Evolutionary conservation across 1,284 basidiomycete species (phyloP), one percentile per base, ranked within the genome.

Genomic region (Anthracocystis setariae): DNA sequence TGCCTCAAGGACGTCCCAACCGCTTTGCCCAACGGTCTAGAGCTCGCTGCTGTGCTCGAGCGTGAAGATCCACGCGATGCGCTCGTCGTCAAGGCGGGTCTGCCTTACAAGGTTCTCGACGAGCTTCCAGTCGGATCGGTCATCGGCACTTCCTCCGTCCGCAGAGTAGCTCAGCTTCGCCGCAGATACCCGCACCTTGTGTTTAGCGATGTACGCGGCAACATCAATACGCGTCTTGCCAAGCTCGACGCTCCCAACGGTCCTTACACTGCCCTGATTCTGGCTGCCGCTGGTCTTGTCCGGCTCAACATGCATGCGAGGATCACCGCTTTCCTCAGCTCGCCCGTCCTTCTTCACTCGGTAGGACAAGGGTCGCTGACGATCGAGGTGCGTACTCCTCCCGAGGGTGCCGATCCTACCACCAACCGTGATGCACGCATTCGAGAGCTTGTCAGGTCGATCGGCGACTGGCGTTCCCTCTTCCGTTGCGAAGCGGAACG

Each of bases 1-100:
- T 90, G 88, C 55, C 86, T 93, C 76, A 99, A 99, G 84, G 96
- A 98, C 83, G 89, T 98, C 20, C 95, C 95, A 10, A 98, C 95
- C 3, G 86, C 86, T 3, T 84, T 98, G 25, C 93, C 93, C 0
- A 87, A 88, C 0, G 92, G 92, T 1, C 94, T 92, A 82, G 88
- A 90, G 80, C 87, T 98, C 46, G 93, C 89, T 8, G 93, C 91
- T 5, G 90, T 98, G 63, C 82, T 93, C 65, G 88, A 94, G 83
- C 85, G 96, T 51, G 95, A 94, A 83, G 90, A 96, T 83, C 92
- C 92, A 0, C 88, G 91, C 52, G 96, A 98, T 81, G 91, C 90
- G 25, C 84, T 99, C 51, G 91, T 98, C 15, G 90, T 97, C 73
- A 94, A 92, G 85, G 84, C 87, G 45, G 93, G 90, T 2, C 84